A percentile compares a stretch with the other conserved stretches of the same genome.
Conservation (phyloP, 2,329 filamentous ascomycete genomes). For the Elsinoe necatrix region DNA sequence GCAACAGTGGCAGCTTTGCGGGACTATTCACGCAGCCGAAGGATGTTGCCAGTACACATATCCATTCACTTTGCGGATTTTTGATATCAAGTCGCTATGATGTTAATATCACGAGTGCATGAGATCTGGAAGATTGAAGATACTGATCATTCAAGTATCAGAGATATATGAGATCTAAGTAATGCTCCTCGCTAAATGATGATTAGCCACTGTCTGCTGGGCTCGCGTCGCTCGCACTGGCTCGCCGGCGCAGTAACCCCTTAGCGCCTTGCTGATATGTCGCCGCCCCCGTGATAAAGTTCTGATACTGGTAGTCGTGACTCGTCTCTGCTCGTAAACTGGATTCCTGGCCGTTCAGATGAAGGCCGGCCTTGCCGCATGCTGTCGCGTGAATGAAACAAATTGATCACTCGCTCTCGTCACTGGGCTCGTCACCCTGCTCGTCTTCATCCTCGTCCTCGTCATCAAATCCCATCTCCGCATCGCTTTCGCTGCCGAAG, state of each 20-base stretch:
- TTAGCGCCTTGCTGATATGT: conserved; percentile 14
- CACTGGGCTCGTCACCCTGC: conserved; percentile 49
- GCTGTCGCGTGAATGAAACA: too few species aligned
- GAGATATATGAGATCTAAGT: conserved; percentile 1
- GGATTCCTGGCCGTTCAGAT: neutral
- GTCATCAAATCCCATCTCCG: conserved; percentile 43
- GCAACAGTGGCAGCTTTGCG: neutral
- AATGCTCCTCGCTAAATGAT: conserved; percentile 6
- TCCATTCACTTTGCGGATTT: too few species aligned
- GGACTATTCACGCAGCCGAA: too few species aligned
- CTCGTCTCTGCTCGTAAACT: neutral
- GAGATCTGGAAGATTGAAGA: neutral
- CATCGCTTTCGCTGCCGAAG: conserved; percentile 61
- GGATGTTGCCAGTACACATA: too few species aligned
- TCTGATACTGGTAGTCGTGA: neutral
- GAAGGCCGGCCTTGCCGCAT: neutral
- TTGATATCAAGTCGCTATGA: too few species aligned
- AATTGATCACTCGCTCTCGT: conserved; percentile 28
- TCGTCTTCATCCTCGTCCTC: conserved; percentile 48
- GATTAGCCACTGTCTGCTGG: neutral
- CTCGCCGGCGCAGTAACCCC: conserved; percentile 11
- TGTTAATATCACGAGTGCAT: too few species aligned
- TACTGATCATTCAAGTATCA: neutral
- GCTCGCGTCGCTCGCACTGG: neutral
- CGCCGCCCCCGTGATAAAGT: neutral